phyloP scores from a whole-genome alignment of 495 filamentous ascomycete species.

The Clohesyomyces aquaticus region DNA sequence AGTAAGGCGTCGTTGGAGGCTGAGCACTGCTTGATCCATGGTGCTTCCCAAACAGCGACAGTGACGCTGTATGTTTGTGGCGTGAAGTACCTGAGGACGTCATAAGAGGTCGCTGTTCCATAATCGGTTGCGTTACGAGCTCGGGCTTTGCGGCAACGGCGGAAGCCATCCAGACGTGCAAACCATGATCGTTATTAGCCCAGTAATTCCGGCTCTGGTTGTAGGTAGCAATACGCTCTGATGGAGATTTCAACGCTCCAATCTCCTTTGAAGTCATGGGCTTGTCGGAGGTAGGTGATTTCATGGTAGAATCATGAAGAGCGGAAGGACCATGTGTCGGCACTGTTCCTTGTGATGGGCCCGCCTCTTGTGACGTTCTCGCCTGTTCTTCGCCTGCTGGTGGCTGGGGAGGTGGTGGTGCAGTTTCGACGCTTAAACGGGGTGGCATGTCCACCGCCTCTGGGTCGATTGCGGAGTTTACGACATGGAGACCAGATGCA shows the following conservation, averaged over 20 bases:
- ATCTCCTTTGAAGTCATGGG: constrained; percentile 67
- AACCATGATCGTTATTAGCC: constrained; percentile 69
- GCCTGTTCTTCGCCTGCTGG: neutral
- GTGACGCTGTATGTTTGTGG: constrained; percentile 34
- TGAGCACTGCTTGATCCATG: constrained; percentile 9
- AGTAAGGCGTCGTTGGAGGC: constrained; percentile 7
- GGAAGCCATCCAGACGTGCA: constrained; percentile 70
- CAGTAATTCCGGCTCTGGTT: constrained; percentile 71
- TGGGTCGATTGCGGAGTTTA: constrained; percentile 36
- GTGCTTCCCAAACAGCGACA: constrained; percentile 36
- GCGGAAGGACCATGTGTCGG: constrained; percentile 8
- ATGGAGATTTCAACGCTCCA: constrained; percentile 59
- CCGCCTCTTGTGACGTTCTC: neutral
- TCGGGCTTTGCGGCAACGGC: constrained; percentile 58
- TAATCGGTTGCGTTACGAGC: constrained; percentile 47
- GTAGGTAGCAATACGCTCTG: constrained; percentile 70
- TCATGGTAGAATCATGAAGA: neutral
- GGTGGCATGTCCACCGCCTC: constrained; percentile 40
- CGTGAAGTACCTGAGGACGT: constrained; percentile 20
- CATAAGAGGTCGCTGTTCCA: constrained; percentile 34
- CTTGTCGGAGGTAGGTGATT: constrained; percentile 26
- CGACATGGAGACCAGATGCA: constrained; percentile 39
- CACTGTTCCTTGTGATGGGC: constrained; percentile 2
- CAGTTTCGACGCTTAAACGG: constrained; percentile 26
- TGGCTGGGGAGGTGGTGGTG: neutral